phyloP scores from a whole-genome alignment of 176 grass and related monocot genomes.

The Stipa capillata region DNA sequence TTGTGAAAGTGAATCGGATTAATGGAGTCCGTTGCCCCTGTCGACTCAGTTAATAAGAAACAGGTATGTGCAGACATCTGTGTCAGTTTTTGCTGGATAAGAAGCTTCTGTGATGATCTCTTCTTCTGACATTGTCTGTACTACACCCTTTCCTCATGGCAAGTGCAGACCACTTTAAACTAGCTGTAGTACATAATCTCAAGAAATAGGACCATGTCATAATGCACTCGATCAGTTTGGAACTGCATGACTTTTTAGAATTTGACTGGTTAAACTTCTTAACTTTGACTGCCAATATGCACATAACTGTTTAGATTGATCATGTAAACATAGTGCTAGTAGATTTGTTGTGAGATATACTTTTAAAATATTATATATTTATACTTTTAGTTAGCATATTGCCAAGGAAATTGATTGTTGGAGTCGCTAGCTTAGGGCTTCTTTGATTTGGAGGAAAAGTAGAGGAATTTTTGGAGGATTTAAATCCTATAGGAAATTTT shows the following conservation, averaged over 20 bases:
- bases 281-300: not conserved
- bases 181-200: not conserved
- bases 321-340: too few species aligned
- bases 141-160: not conserved
- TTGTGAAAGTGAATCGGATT: conserved; percentile 26
- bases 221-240: not conserved
- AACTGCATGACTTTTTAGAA: not conserved
- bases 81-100: conserved; percentile 23
- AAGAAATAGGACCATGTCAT: conserved; percentile 5
- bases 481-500: too few species aligned
- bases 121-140: conserved; percentile 32
- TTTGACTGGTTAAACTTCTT: not conserved
- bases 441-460: too few species aligned
- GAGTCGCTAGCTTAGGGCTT: too few species aligned
- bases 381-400: too few species aligned
- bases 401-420: too few species aligned
- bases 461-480: too few species aligned
- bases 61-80: conserved; percentile 23
- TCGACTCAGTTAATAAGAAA: conserved; percentile 34
- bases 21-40: conserved; percentile 36
- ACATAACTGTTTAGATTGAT: not conserved
- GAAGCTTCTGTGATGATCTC: conserved; percentile 32
- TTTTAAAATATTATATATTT: too few species aligned
- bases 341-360: too few species aligned
- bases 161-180: conserved; percentile 8